Base-by-base conservation (phyloP, 148 eudicot species). In the Drosera capensis region DNA sequence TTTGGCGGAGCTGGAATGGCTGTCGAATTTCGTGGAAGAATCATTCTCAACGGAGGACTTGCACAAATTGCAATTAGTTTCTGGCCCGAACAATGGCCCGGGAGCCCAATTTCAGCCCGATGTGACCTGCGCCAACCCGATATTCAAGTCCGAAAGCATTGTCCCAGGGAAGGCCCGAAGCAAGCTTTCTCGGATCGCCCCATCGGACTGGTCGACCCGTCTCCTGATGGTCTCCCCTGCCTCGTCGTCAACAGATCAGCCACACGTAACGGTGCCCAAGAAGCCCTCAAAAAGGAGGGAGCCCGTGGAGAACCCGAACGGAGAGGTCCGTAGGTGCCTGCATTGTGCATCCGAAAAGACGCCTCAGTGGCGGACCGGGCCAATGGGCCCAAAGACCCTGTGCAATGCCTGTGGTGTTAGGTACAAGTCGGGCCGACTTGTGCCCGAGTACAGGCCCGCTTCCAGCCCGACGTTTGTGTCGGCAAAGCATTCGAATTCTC, bases 151-250 rank as follows among this genome's bases (percentile, higher is more conserved):
- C 28, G 79, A 72, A 24, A 72, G 67, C 3, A 47, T 71, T 0
- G 93, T 90, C 34, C 99, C 88, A 0, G 99, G 94, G 1, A 90
- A 85, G 53, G 94, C 87, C 45, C 71, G 99, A 6, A 84, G 94
- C 85, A 85, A 90, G 69, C 78, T 92, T 31, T 73, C 99, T 16
- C 82, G 99, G 24, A 75, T 81, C 5, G 79, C 94, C 8, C 99
- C 99, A 0, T 73, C 81, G 43, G 94, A 85, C 62, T 90, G 99
- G 99, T 80, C 99, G 47, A 80, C 94, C 19, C 78, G 99, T 46
- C 82, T 90, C 53, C 75, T 90, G n/a, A 53, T 71, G 68, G 70
- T 84, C 40, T 48, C 71, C 28, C 50, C 55, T 8, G 3, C 49
- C 20, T 3, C 25, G 20, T 34, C 38, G 2, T 34, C 38, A 11